A percentile compares a stretch with the other conserved stretches of the same genome.
phyloP scores from a whole-genome alignment of 768 basidiomycete species.

The Macrolepiota fuliginosa region DNA sequence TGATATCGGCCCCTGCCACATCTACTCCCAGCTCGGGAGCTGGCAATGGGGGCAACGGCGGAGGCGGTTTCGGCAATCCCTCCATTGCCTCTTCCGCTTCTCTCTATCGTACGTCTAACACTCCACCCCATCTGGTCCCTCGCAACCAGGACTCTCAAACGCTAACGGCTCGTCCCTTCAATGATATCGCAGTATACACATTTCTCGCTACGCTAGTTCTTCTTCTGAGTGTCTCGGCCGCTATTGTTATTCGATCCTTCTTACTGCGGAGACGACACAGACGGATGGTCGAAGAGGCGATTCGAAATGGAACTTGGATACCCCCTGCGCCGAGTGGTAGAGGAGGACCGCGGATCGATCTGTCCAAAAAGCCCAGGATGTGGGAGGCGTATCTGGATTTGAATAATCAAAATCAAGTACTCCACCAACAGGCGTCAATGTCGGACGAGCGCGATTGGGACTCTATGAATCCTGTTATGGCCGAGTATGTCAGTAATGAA shows the following conservation, averaged over 20 bases:
- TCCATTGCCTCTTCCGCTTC: constrained; percentile 26
- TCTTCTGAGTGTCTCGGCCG: constrained; percentile 63
- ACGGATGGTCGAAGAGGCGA: constrained; percentile 58
- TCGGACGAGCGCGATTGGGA: constrained; percentile 18
- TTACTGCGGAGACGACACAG: constrained; percentile 61
- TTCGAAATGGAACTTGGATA: constrained; percentile 61
- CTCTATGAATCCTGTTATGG: constrained; percentile 18
- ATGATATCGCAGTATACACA: constrained; percentile 36
- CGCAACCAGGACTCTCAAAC: background rate
- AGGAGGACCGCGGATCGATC: constrained; percentile 30
- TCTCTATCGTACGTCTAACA: constrained; percentile 28
- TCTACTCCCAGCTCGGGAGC: background rate
- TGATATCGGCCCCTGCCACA: background rate
- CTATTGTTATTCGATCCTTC: constrained; percentile 64
- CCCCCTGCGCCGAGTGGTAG: constrained; percentile 30
- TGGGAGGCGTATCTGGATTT: constrained; percentile 43
- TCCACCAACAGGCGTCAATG: background rate
- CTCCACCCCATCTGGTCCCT: background rate
- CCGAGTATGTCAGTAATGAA: constrained; percentile 11
- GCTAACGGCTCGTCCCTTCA: constrained; percentile 10
- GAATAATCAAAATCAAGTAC: constrained; percentile 13
- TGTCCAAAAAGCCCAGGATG: constrained; percentile 44
- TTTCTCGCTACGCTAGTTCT: constrained; percentile 67
- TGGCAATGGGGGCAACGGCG: background rate
- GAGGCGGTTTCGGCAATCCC: background rate